Evolutionary conservation across 371 early-diverging fungal species (phyloP).

Genomic region (Synchytrium microbalum): DNA sequence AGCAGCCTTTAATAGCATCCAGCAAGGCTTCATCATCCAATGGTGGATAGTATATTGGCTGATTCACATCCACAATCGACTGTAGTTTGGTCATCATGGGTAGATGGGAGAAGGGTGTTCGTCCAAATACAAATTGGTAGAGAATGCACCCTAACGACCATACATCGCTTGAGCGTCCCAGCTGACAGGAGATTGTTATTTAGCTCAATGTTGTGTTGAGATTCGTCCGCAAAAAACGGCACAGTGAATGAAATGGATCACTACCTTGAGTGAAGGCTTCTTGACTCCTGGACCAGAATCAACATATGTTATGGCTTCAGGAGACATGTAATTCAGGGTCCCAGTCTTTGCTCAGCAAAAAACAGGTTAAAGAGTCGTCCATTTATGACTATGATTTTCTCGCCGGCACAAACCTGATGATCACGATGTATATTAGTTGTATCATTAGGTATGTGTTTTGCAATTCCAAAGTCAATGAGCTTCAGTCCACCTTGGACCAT

Average conservation of each 20-base stretch:
- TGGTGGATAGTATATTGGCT: constrained; percentile 39
- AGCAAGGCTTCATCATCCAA: constrained; percentile 33
- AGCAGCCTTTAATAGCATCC: constrained; percentile 47
- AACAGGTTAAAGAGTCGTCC: background rate
- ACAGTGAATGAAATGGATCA: background rate
- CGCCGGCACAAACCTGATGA: constrained; percentile 47
- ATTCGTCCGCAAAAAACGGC: no score
- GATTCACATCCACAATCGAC: constrained; percentile 58
- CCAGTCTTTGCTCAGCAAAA: constrained; percentile 48
- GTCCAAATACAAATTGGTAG: constrained; percentile 92
- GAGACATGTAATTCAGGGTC: constrained; percentile 96
- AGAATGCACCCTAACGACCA: constrained; percentile 98
- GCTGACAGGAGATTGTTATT: constrained; percentile 9
- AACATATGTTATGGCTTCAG: constrained; percentile 70
- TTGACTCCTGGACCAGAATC: background rate
- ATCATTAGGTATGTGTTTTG: constrained; percentile 85
- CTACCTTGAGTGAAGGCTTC: background rate
- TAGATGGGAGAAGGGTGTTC: constrained; percentile 77
- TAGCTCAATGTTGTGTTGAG: no score
- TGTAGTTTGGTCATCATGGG: constrained; percentile 55
- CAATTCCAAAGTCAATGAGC: constrained; percentile 99
- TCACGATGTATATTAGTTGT: constrained; percentile 92
- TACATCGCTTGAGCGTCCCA: constrained; percentile 63
- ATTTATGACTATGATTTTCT: constrained; percentile 1
- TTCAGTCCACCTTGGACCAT: constrained; percentile 76